Base-by-base conservation (phyloP, 176 grass and related monocot species). In the Musa schizocarpa region DNA sequence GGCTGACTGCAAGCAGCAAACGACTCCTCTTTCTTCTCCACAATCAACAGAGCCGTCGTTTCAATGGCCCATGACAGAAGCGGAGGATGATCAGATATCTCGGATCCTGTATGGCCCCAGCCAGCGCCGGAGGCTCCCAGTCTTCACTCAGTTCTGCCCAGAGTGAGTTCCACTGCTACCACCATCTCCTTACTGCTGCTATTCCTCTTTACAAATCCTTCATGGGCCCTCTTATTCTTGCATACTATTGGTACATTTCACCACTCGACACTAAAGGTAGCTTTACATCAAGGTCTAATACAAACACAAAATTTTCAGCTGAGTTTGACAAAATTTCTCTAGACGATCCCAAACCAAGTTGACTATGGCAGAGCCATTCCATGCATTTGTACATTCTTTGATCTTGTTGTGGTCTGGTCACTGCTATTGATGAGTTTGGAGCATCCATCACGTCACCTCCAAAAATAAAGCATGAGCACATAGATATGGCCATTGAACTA, bases 121-220 rank as follows among this genome's bases (percentile, higher is more conserved):
- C 68, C 13, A n/a, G 68, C 13, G 34, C 1, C 68, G 16, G 19
- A 70, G 68, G 68, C 68, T 70, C 14, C 68, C 68, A 7, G 68
- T 70, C 34, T 70, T 70, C 8, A 50, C 29, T 70, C 16, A 50
- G 48, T 50, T 70, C 68, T 70, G 13, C 68, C 8, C 68, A 11
- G 17, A 70, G 68, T 70, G 68, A 70, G 68, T 70, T 21, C 16
- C 68, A n/a, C 29, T 69, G 16, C 22, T n/a, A 9, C 66, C 66
- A 63, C 66, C 29, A 63, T 43, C 12, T 69, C n/a, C 13, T 69
- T n/a, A 50, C 43, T 50, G 63, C 21, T 1, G n/a, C 22, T 65
- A 3, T 9, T 69, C 9, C 67, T n/a, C 26, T 49, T 13, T 49
- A 9, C 1, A 9, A 34, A 9, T 11, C 67, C 43, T 50, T 34